Percentiles rank a stretch among this genome's conserved stretches.
Conservation (phyloP, 371 early-diverging fungal species). For the Mucor plumbeus region DNA sequence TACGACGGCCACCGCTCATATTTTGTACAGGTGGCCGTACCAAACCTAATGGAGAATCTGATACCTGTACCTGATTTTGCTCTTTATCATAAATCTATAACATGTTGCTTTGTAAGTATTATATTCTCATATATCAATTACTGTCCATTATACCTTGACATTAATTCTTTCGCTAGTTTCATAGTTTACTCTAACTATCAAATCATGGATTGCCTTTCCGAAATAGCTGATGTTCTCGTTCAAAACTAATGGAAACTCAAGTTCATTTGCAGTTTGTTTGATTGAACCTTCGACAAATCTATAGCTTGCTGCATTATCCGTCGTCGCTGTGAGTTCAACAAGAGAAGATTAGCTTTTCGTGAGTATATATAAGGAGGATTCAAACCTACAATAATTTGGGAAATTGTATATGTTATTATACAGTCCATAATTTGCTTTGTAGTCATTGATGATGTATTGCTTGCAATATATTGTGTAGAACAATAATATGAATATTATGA, state of each 20-base stretch:
- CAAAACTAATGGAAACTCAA: neutral
- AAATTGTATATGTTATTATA: conserved; percentile 7
- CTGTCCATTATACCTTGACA: conserved; percentile 34
- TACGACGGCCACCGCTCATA: neutral
- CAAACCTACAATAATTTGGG: conserved; percentile 2
- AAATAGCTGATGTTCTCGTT: conserved; percentile 16
- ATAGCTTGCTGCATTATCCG: neutral
- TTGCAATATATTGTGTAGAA: neutral
- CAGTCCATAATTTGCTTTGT: conserved; percentile 2
- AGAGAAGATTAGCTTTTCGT: neutral
- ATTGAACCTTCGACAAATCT: neutral
- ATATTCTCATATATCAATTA: neutral
- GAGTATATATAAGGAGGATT: no score
- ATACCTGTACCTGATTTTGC: conserved; percentile 58
- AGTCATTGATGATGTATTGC: neutral
- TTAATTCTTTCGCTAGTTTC: conserved; percentile 52
- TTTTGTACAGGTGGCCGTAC: conserved; percentile 16
- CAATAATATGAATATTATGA: no score
- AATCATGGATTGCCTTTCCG: conserved; percentile 44
- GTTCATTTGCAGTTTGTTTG: neutral
- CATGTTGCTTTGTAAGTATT: neutral
- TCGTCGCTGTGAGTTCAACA: neutral
- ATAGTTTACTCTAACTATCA: conserved; percentile 48
- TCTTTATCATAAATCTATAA: conserved; percentile 38
- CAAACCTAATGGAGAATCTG: conserved; percentile 48